Evolutionary conservation across 1,139 yeast genomes (phyloP), one percentile per base, ranked within the genome.

Genomic region (Zhuliangozyma blackwelliae): DNA sequence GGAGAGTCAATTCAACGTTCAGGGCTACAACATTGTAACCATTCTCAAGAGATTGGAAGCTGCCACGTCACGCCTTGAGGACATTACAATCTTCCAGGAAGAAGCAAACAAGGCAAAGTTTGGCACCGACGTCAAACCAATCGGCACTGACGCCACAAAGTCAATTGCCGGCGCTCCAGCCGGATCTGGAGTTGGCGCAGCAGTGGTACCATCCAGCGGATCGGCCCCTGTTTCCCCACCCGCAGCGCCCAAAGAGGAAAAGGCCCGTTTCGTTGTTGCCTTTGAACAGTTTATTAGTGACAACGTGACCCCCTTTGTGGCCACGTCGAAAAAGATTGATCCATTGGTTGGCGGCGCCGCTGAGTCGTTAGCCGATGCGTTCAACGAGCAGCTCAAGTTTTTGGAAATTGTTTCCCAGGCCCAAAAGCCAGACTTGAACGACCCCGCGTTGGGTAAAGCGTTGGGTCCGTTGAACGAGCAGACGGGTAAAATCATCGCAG

Each of bases 61-160:
- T 12, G 97, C 97, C 29, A 88, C 97, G 10, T 83, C 96, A 10
- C 77, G 97, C 36, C 77, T 89, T 52, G 97, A 89, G 54, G 96
- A 89, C 59, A 79, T 89, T 39, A 85, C 95, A 20, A 75, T 85
- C 40, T 82, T 76, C 56, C 96, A 86, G 56, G 86, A 82, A 45
- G 82, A 75, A 34, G 54, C 59, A 27, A 50, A 50, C 37, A 49
- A 51, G 38, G 41, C 36, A 29, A 38, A 26, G 38, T 36, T 39
- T 29, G 40, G 29, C 30, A 46, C 28, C 45, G 45, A 10, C 36
- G 48, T 13, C 22, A 23, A 20, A 5, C 10, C 33, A 10, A 22
- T 27, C 16, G 21, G 29, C 25, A 33, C 30, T 3, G 27, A 7
- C 21, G 33, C 34, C 13, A 27, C 7, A 32, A 34, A 20, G 27